phyloP scores from a whole-genome alignment of 495 filamentous ascomycete genomes.

The Aspergillus sclerotiicarbonarius region DNA sequence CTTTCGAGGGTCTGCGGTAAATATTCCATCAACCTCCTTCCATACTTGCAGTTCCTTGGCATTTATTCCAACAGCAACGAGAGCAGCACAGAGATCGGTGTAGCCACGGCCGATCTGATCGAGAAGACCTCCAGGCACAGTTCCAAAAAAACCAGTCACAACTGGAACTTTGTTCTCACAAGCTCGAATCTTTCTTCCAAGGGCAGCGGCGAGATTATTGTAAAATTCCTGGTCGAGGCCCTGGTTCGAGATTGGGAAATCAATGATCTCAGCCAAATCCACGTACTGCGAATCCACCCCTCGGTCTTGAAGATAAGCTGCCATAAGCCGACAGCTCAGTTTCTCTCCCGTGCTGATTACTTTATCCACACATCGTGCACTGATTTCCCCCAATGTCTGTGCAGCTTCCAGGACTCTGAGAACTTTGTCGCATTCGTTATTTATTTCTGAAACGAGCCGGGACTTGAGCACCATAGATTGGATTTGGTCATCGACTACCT shows the following conservation, averaged over 20 bases:
- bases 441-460: slow-evolving; percentile 58
- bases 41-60: slow-evolving; percentile 84
- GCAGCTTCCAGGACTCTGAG: slow-evolving; percentile 59
- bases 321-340: slow-evolving; percentile 84
- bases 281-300: slow-evolving; percentile 82
- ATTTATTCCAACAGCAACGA: slow-evolving; percentile 73
- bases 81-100: slow-evolving; percentile 83
- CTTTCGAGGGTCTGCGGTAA: slow-evolving; percentile 83
- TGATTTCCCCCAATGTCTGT: slow-evolving; percentile 65
- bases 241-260: slow-evolving; percentile 53
- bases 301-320: slow-evolving; percentile 71
- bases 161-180: slow-evolving; percentile 73
- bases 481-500: slow-evolving; percentile 63
- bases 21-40: slow-evolving; percentile 93
- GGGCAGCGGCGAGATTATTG: slow-evolving; percentile 58
- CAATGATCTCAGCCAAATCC: slow-evolving; percentile 75
- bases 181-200: slow-evolving; percentile 64
- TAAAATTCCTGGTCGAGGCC: slow-evolving; percentile 82
- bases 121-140: slow-evolving; percentile 76
- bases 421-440: slow-evolving; percentile 66
- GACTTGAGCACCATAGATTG: slow-evolving; percentile 57
- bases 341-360: slow-evolving; percentile 94
- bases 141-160: slow-evolving; percentile 84
- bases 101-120: slow-evolving; percentile 82
- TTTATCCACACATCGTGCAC: slow-evolving; percentile 77